Evolutionary conservation across 2,329 filamentous ascomycete genomes (phyloP).

Genomic region (Xylaria sp.): DNA sequence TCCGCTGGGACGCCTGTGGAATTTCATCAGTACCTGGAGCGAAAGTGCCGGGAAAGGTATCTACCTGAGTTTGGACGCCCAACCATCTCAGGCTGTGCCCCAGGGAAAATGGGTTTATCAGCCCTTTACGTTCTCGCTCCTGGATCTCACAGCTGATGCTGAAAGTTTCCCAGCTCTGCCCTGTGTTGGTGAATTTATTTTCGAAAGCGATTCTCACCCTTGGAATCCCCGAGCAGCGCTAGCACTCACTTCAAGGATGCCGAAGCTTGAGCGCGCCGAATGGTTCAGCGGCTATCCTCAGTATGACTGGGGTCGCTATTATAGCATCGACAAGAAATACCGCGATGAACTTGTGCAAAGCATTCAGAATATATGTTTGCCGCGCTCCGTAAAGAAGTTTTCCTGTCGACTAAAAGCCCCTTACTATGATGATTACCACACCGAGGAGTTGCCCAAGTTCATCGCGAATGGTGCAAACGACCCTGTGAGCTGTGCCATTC

Average conservation of each 20-base stretch:
- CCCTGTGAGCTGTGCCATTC: conserved; percentile 17
- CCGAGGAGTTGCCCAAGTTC: conserved; percentile 7
- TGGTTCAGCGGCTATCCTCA: background rate
- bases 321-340: background rate
- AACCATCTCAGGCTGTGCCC: background rate
- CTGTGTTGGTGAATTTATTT: background rate
- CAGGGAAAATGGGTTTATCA: background rate
- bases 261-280: background rate
- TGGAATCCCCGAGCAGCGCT: conserved; percentile 5
- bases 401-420: background rate
- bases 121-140: background rate
- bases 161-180: conserved; percentile 2
- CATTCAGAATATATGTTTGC: background rate
- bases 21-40: conserved; percentile 1
- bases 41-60: background rate
- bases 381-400: background rate
- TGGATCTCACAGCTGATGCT: background rate
- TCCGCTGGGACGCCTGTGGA: conserved; percentile 2
- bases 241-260: conserved; percentile 12
- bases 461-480: background rate
- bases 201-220: background rate
- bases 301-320: conserved; percentile 17
- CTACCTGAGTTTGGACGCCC: background rate
- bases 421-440: background rate
- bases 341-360: conserved; percentile 8